Evolutionary conservation across 2,329 filamentous ascomycete species (phyloP), one percentile per base, ranked within the genome.

Genomic region (Pseudopithomyces chartarum): DNA sequence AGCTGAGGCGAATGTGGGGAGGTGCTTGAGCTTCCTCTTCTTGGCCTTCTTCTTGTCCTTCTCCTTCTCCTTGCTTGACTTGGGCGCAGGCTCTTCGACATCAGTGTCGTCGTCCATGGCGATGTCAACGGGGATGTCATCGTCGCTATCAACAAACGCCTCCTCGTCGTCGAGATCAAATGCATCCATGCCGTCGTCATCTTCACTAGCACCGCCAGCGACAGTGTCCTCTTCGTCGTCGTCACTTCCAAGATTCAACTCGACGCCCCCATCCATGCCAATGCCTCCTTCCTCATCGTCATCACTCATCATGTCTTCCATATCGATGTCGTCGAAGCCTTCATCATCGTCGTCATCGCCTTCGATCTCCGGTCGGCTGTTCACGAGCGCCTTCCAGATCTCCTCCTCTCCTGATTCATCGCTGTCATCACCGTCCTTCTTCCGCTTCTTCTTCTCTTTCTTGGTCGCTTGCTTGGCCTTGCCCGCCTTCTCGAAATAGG

Each of bases 1-100:
- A 32, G 85, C 90, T 32, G 91, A 96, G 19, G 96, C 95, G 80
- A 99, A 99, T 34, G 87, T 96, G 6, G 95, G 95, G 65, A 99
- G 81, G 62, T 87, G 87, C 84, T 92, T 97, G 76, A 98, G 82
- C 80, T 91, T 91, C 83, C 89, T 92, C 79, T 85, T 88, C 79
- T 90, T 91, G 66, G 82, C 83, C 73, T 71, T 70, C 64, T 76
- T 75, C 15, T 74, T 74, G 20, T 79, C 77, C 47, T 70, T 72
- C 38, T 73, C 64, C 60, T 76, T 67, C 17, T 63, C 60, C 42
- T 68, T 60, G 63, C 76, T 77, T 19, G 68, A 70, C 48, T 70
- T 68, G 50, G 68, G 71, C 46, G 79, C 80, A 8, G 79, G 77
- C 32, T 80, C 78, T 12, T 75, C 67, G 57, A 71, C 76, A 59